A percentile compares a stretch with the other conserved stretches of the same genome.
phyloP scores from a whole-genome alignment of 78 protist species.

The Dictyostelium citrinum region DNA sequence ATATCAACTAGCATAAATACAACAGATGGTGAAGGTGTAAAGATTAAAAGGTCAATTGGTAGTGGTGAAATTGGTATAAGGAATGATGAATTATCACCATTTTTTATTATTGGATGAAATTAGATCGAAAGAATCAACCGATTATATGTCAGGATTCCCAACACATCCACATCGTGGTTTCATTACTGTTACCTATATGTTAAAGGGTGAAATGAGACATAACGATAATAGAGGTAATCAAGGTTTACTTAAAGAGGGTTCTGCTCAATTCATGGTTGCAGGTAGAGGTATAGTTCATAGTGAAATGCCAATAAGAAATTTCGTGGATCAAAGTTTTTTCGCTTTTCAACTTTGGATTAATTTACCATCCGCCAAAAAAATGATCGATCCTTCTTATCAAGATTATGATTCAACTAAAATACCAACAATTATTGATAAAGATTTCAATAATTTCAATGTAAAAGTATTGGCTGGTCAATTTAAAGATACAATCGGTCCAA shows the following conservation, averaged over 20 bases:
- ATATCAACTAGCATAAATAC: neutral
- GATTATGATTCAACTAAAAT: conserved; percentile 6
- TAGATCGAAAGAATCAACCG: neutral
- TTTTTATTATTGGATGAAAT: conserved; percentile 80
- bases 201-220: conserved; percentile 30
- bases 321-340: conserved; percentile 5
- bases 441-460: neutral
- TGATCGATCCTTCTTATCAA: conserved; percentile 86
- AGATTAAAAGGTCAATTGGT: conserved; percentile 21
- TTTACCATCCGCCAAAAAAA: conserved; percentile 77
- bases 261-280: conserved; percentile 89
- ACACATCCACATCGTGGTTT: conserved; percentile 92
- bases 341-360: conserved; percentile 90
- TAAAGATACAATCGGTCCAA: neutral
- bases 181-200: conserved; percentile 83
- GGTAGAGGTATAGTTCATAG: conserved; percentile 87
- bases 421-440: conserved; percentile 14
- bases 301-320: conserved; percentile 56
- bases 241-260: conserved; percentile 56
- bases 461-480: conserved; percentile 67
- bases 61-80: neutral
- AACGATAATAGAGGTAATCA: conserved; percentile 77
- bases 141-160: conserved; percentile 81
- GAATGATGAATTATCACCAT: conserved; percentile 46
- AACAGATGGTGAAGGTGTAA: conserved; percentile 56